Conservation (phyloP, 306 rosid genomes). For the Vicia villosa region DNA sequence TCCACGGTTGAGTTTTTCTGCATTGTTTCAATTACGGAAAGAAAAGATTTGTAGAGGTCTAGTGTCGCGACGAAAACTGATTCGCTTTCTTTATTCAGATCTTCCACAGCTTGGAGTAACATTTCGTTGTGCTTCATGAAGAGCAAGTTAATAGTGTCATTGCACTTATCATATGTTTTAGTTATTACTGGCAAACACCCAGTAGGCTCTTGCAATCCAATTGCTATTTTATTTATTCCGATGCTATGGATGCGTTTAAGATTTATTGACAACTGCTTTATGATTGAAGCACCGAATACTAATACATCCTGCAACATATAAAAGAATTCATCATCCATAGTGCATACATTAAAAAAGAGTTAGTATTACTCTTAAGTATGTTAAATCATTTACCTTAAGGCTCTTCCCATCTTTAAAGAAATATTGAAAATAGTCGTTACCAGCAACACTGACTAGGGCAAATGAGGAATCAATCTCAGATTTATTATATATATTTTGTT, state of each 20-base stretch:
- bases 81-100: conserved; percentile 29
- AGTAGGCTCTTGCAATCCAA: conserved; percentile 43
- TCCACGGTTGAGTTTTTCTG: conserved; percentile 1
- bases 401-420: neutral
- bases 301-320: conserved; percentile 29
- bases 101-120: conserved; percentile 27
- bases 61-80: conserved; percentile 33
- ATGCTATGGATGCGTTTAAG: conserved; percentile 42
- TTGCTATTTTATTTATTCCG: conserved; percentile 39
- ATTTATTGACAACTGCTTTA: conserved; percentile 38
- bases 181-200: conserved; percentile 41
- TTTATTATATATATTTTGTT: conserved; percentile 43
- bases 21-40: conserved; percentile 25
- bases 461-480: conserved; percentile 41
- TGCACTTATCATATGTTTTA: neutral
- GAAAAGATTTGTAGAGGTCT: conserved; percentile 43
- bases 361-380: too few relatives aligned
- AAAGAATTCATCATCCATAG: too few relatives aligned
- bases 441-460: conserved; percentile 37
- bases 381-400: neutral
- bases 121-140: conserved; percentile 44
- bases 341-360: neutral
- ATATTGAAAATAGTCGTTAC: conserved; percentile 26
- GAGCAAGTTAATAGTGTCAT: conserved; percentile 22
- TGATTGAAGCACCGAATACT: conserved; percentile 20